Conservation (phyloP, 2,329 filamentous ascomycete species). For the Colletotrichum somersetense region DNA sequence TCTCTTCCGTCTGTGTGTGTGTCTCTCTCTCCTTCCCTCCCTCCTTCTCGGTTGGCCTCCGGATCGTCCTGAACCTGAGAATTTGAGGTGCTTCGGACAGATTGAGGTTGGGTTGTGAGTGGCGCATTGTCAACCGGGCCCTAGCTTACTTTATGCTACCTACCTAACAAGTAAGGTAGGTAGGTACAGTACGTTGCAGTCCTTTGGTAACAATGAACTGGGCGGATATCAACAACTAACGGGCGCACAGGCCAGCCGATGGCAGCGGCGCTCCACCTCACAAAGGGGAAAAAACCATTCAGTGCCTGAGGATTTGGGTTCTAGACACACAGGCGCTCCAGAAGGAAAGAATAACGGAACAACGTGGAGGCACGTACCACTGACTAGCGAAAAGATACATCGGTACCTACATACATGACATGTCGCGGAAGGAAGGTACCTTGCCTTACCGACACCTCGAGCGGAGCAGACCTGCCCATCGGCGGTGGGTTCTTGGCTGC, state of each 20-base stretch:
- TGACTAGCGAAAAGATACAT: neutral
- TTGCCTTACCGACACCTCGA: slow-evolving; percentile 28
- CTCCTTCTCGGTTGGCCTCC: neutral
- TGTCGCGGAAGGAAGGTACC: slow-evolving; percentile 6
- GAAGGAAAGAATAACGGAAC: neutral
- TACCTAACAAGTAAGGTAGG: neutral
- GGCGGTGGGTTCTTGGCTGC: slow-evolving; percentile 19
- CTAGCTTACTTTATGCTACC: slow-evolving; percentile 5
- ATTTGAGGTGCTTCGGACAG: neutral
- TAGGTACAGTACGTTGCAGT: neutral
- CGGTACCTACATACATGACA: slow-evolving; percentile 15
- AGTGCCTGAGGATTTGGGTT: slow-evolving; percentile 28
- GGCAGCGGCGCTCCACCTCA: slow-evolving; percentile 29
- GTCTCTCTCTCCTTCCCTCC: neutral
- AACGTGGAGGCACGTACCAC: neutral
- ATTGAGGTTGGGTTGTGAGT: slow-evolving; percentile 1
- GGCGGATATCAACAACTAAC: neutral
- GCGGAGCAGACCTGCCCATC: slow-evolving; percentile 21
- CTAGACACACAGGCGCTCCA: neutral
- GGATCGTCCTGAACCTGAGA: neutral
- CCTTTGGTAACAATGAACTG: slow-evolving; percentile 4
- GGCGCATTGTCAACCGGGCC: slow-evolving; percentile 7
- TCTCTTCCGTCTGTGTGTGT: neutral
- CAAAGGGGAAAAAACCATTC: slow-evolving; percentile 14
- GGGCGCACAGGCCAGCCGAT: slow-evolving; percentile 30